phyloP scores from a whole-genome alignment of 2,329 filamentous ascomycete genomes.

The Pseudopithomyces maydicus region DNA sequence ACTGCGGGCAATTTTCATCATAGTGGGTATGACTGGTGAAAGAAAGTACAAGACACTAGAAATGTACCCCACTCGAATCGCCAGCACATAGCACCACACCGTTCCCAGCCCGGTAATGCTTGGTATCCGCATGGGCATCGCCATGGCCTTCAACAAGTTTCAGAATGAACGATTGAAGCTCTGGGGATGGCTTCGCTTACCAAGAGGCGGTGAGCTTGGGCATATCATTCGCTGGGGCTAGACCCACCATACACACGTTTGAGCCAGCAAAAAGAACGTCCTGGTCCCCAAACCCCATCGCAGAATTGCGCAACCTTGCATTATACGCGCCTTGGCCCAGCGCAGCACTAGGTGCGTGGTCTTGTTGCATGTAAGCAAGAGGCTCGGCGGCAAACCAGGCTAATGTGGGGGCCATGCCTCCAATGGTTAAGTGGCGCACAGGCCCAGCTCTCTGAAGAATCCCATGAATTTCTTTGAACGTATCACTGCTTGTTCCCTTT shows the following conservation, averaged over 20 bases:
- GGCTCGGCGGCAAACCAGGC: slow-evolving; percentile 24
- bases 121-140: background rate
- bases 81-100: background rate
- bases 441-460: background rate
- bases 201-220: slow-evolving; percentile 28
- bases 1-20: too few species aligned
- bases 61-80: background rate
- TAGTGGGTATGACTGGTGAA: too few species aligned
- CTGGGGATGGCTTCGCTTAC: background rate
- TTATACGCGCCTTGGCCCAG: slow-evolving; percentile 12
- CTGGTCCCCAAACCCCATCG: background rate
- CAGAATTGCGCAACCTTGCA: slow-evolving; percentile 10
- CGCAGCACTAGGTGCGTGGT: background rate
- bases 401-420: slow-evolving; percentile 21
- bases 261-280: background rate
- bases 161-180: background rate
- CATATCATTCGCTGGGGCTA: background rate
- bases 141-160: background rate
- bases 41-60: background rate
- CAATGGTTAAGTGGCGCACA: slow-evolving; percentile 6
- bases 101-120: background rate
- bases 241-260: background rate
- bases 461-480: background rate
- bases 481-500: background rate
- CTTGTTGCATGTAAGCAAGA: slow-evolving; percentile 13